Evolutionary conservation across 73 alveolate genomes (phyloP).

Genomic region (Uronychia binucleata): DNA sequence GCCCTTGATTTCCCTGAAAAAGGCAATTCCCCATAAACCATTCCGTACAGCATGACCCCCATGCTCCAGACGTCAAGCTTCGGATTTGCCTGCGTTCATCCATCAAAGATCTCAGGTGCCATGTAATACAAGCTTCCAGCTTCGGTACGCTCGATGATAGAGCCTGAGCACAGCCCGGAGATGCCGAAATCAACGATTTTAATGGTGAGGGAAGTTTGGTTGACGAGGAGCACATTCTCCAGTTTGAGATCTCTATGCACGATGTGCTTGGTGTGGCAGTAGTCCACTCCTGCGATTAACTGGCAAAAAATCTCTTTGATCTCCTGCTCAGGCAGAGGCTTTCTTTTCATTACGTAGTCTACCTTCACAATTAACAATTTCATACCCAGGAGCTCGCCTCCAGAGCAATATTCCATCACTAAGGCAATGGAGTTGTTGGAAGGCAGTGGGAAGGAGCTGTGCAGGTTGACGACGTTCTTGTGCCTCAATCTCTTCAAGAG

Average conservation of each 20-base stretch:
- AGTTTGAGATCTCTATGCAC: slow-evolving; percentile 83
- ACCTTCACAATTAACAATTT: too few species aligned
- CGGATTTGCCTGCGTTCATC: slow-evolving; percentile 61
- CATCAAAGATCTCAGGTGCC: slow-evolving; percentile 79
- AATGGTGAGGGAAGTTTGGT: slow-evolving; percentile 45
- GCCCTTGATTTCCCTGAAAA: slow-evolving; percentile 59
- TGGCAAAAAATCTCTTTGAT: slow-evolving; percentile 59
- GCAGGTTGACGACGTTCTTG: slow-evolving; percentile 25
- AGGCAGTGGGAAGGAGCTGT: slow-evolving; percentile 38
- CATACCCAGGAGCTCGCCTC: slow-evolving; percentile 54
- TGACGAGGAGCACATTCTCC: slow-evolving; percentile 70
- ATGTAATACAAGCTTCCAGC: slow-evolving; percentile 73
- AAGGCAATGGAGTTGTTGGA: slow-evolving; percentile 10
- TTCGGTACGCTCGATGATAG: slow-evolving; percentile 51
- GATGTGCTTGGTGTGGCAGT: slow-evolving; percentile 68
- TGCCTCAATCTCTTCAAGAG: slow-evolving; percentile 31
- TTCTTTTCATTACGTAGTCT: not conserved
- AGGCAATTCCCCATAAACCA: slow-evolving; percentile 70
- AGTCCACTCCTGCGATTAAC: slow-evolving; percentile 72
- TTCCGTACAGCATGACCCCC: slow-evolving; percentile 63
- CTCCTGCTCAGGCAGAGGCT: slow-evolving; percentile 56
- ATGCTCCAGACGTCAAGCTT: slow-evolving; percentile 77
- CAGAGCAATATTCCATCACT: slow-evolving; percentile 56
- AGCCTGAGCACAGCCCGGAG: slow-evolving; percentile 63
- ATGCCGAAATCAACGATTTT: slow-evolving; percentile 82